These are phyloP conservation scores for Ceratocystis papillata DNA, from an alignment of 2,329 filamentous ascomycete species.

Conservation along the genomic window DNA sequence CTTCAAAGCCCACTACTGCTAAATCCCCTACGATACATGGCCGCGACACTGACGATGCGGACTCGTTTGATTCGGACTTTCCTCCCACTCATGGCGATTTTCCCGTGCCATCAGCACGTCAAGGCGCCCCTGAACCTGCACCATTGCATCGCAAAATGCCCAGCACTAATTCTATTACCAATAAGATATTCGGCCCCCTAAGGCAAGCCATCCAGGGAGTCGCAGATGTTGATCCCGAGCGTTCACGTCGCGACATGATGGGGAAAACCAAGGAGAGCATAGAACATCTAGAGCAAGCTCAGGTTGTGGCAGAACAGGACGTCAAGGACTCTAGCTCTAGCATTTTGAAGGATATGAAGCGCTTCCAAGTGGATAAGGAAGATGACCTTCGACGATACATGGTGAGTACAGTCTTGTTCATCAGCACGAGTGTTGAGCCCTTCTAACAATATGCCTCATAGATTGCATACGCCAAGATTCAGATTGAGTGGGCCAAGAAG, in stretches of 20 bases:
- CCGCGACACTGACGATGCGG: slow-evolving; percentile 58
- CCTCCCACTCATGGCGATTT: slow-evolving; percentile 74
- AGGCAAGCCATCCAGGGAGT: slow-evolving; percentile 94
- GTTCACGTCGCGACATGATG: slow-evolving; percentile 83
- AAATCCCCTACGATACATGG: slow-evolving; percentile 28
- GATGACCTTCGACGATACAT: slow-evolving; percentile 89
- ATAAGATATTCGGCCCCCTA: slow-evolving; percentile 88
- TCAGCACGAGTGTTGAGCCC: not conserved
- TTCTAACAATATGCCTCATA: slow-evolving; percentile 34
- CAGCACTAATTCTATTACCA: slow-evolving; percentile 82
- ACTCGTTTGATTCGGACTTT: slow-evolving; percentile 92
- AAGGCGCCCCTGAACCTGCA: slow-evolving; percentile 46
- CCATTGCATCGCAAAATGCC: slow-evolving; percentile 61
- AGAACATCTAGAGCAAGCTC: slow-evolving; percentile 75
- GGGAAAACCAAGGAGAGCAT: slow-evolving; percentile 90
- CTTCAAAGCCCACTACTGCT: slow-evolving; percentile 39
- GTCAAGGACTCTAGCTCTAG: slow-evolving; percentile 86
- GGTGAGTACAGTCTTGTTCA: slow-evolving; percentile 47
- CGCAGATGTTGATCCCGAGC: slow-evolving; percentile 89
- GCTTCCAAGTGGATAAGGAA: slow-evolving; percentile 93
- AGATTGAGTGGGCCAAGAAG: slow-evolving; percentile 88
- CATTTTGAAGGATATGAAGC: slow-evolving; percentile 76
- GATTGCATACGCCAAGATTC: slow-evolving; percentile 85
- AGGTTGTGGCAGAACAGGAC: slow-evolving; percentile 78
- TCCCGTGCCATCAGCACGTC: slow-evolving; percentile 60